Evolutionary conservation across 2,329 filamentous ascomycete genomes (phyloP), one percentile per base, ranked within the genome.

Genomic region (Penicillium corylophilum): DNA sequence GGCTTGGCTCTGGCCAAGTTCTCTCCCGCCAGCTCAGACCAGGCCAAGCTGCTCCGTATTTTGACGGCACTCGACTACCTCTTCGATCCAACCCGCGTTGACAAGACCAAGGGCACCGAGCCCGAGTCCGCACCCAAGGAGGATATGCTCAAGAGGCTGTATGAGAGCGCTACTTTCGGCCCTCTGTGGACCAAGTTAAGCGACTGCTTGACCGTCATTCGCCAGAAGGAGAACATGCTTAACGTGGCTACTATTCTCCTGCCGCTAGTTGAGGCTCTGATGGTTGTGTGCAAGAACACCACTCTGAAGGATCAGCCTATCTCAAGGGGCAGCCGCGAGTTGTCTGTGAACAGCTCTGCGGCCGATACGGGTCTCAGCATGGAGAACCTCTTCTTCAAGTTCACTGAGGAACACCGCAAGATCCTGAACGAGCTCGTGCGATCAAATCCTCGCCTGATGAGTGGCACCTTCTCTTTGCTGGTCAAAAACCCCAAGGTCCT

Each of bases 261-360:
- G 31, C 94, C 94, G 26, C 78, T 99, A 26, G 96, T 99, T 55
- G 94, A 99, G 72, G 90, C 92, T 5, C 79, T 99, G 55, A 99
- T 99, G 94, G 94, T 99, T 47, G 92, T 99, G 24, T 99, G 95
- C 82, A 99, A 97, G 79, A 97, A 97, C 71, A 96, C 91, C 8
- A 88, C 90, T 1, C 78, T 91, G 48, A 87, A 86, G 65, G 89
- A 94, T 54, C 76, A 84, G 23, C 73, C 80, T 1, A 61, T 80
- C 35, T 64, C 68, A 69, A 80, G 69, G 50, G 72, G 69, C 33
- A 75, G 71, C 56, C 88, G 88, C 66, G 89, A 94, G 43, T 81
- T 89, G 69, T 78, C 86, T 13, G 74, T 91, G 33, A 84, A 88
- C 20, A 95, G 88, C 62, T 89, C 90, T 51, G 80, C 86, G 29